Base-by-base conservation (phyloP, 73 alveolate genomes). In the Paramecium bursaria region DNA sequence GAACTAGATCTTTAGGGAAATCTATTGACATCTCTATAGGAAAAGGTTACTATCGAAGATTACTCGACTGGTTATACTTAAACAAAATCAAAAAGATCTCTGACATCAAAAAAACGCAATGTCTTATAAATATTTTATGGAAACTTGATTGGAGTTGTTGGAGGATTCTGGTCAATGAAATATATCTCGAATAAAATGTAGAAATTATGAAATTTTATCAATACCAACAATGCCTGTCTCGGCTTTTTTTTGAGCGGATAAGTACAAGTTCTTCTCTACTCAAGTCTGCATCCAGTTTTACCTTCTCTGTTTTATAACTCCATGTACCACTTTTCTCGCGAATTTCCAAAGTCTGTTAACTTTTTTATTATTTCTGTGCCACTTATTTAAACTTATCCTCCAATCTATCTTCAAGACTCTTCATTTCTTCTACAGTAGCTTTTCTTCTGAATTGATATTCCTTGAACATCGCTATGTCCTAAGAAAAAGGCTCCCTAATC, bases 241-340 rank as follows among this genome's bases (percentile, higher is more conserved):
- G 33, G 22, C 89, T 73, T 23, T 54, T 19, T 46, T 79, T 79
- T 11, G 74, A 5, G 31, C 89, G 51, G 60, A 53, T 10, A 31
- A 53, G 50, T 5, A 79, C 85, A 13, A 79, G 51, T 48, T 79
- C 60, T 21, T 79, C 89, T 55, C 89, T 79, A 50, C 85, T 53
- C 23, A 50, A 39, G 30, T 79, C 89, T 0, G 33, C 46, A 54
- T 73, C 82, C 21, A 79, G 85, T 7, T 54, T 73, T 51, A 33
- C 44, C 46, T 53, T 79, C 15, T 53, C 89, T n/a, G 89, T 79
- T 26, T 79, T 79, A 54, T 79, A 79, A 30, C 89, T 50, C 89
- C 89, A 79, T 82, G 54, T 79, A 13, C 89, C 89, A 42, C 76
- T 79, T 73, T 79, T 79, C 77, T 79, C 47, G 5, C 89, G 80